A percentile compares a stretch with the other conserved stretches of the same genome.
Evolutionary conservation across 805 yeast genomes (phyloP).

Genomic region (Saccharomycopsis amapae): DNA sequence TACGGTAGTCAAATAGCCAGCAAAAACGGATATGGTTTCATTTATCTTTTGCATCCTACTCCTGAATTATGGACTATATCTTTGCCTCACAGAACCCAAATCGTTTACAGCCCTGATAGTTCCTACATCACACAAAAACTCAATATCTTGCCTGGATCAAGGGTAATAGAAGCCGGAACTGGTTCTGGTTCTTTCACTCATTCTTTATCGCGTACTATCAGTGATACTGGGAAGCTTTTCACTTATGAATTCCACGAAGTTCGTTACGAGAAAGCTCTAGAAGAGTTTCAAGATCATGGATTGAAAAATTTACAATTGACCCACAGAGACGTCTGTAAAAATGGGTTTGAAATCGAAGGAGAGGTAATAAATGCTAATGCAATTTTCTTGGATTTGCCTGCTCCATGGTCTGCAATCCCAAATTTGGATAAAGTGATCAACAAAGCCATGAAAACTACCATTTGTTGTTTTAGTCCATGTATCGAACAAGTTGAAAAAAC

Average conservation of each 20-base stretch:
- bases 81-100: slow-evolving; percentile 94
- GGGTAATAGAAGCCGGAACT: slow-evolving; percentile 95
- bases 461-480: slow-evolving; percentile 97
- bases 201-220: slow-evolving; percentile 77
- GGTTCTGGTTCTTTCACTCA: slow-evolving; percentile 97
- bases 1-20: slow-evolving; percentile 81
- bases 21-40: slow-evolving; percentile 62
- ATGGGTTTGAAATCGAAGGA: slow-evolving; percentile 61
- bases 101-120: slow-evolving; percentile 93
- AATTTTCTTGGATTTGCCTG: slow-evolving; percentile 85
- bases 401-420: slow-evolving; percentile 95
- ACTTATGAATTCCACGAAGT: slow-evolving; percentile 90
- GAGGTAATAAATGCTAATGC: slow-evolving; percentile 53
- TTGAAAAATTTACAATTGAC: slow-evolving; percentile 53
- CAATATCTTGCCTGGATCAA: slow-evolving; percentile 61
- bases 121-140: slow-evolving; percentile 82
- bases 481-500: slow-evolving; percentile 94
- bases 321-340: slow-evolving; percentile 87
- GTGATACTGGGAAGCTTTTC: slow-evolving; percentile 53
- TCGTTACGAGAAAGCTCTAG: slow-evolving; percentile 68
- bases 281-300: slow-evolving; percentile 71
- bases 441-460: slow-evolving; percentile 45
- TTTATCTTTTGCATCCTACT: slow-evolving; percentile 83
- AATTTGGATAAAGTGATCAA: slow-evolving; percentile 56
- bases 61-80: slow-evolving; percentile 97